Evolutionary conservation across 2,329 filamentous ascomycete genomes (phyloP).

Genomic region (Aspergillus sp.): DNA sequence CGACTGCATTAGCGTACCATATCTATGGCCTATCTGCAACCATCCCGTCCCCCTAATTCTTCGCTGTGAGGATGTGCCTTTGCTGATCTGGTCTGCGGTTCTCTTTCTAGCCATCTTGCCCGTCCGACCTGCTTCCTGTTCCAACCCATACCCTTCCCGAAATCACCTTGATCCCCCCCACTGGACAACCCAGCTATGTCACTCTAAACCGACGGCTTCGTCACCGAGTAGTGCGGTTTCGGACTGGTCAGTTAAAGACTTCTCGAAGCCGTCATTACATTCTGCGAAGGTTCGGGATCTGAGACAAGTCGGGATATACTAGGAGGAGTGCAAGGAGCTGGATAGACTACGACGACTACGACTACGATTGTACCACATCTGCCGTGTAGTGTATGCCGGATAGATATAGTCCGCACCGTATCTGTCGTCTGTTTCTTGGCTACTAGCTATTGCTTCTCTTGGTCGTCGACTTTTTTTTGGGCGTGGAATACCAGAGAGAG

Average conservation of each 20-base stretch:
- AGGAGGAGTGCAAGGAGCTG: conserved; percentile 9
- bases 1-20: conserved; percentile 24
- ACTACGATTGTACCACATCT: conserved; percentile 10
- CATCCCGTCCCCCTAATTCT: conserved; percentile 9
- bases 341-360: conserved; percentile 12
- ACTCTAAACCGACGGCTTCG: conserved; percentile 26
- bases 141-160: conserved; percentile 13
- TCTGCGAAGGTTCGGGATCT: conserved; percentile 13
- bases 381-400: conserved; percentile 24
- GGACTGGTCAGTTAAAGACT: conserved; percentile 27
- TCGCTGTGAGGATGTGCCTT: conserved; percentile 5
- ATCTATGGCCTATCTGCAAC: conserved; percentile 6
- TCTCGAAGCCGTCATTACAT: conserved; percentile 16
- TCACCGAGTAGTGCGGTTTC: conserved; percentile 21
- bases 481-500: not conserved
- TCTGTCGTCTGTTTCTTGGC: conserved; percentile 11
- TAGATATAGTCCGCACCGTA: conserved; percentile 20
- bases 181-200: conserved; percentile 28
- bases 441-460: not conserved
- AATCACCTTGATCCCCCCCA: conserved; percentile 8
- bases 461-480: not conserved
- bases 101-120: conserved; percentile 15
- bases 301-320: conserved; percentile 13
- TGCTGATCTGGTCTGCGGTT: conserved; percentile 16
- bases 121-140: conserved; percentile 13